Evolutionary conservation across 768 basidiomycete species (phyloP), one percentile per base, ranked within the genome.

Genomic region (Sporobolomyces roseus): DNA sequence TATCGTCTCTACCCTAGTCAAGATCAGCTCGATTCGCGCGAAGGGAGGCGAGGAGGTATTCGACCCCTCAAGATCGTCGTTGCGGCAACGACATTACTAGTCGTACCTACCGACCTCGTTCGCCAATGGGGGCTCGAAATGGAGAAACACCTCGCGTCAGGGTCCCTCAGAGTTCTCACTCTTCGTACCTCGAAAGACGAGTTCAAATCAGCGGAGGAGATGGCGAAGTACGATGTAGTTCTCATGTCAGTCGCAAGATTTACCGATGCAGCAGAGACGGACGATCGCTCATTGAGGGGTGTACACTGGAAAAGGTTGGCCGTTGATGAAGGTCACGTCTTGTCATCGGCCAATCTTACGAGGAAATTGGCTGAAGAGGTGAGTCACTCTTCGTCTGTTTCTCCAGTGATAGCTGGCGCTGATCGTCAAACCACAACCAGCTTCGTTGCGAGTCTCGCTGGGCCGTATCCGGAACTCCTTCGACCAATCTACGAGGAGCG

Each of bases 61-160:
- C 32, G 45, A 25, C 52, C 63, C 0, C 2, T n/a, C 17, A 74
- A 77, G 52, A 61, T 78, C 43, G 73, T 75, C 59, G 71, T 79
- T 17, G 73, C 76, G 1, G 64, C 75, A 2, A 74, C 76, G 1
- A 80, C 76, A 0, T 70, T 80, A 14, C 56, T 79, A 33, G 70
- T 80, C 32, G 79, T 79, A 6, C 79, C 79, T 5, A 68, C 66
- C 9, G 74, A 78, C 4, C 65, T 80, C 32, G 54, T 78, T 1
- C 61, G 65, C 14, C 79, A 80, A 59, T 80, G 79, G 79, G 49
- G 56, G 35, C 64, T 43, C 1, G 77, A 79, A 65, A 72, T 79
- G 23, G 62, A 59, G 8, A 74, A 77, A 58, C 78, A 79, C 58
- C 45, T 77, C 48, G 65, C 45, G 36, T 45, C 67, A 4, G 74